Percentiles rank a stretch among this genome's conserved stretches.
Evolutionary conservation across 192 early-diverging fungal genomes (phyloP).

Genomic region (Umbelopsis isabellina): DNA sequence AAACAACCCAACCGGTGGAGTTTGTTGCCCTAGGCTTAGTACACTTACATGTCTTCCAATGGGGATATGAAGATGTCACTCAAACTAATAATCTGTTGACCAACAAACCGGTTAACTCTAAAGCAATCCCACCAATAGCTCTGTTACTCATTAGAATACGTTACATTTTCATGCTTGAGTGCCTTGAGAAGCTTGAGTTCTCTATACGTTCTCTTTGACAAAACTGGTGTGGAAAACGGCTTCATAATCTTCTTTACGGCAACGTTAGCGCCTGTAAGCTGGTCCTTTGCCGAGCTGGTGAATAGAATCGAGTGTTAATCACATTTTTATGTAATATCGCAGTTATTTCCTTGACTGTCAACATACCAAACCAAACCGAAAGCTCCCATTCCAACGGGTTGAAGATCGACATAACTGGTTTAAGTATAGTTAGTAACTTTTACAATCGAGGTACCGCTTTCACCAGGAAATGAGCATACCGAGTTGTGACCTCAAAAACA

Average conservation of each 20-base stretch:
- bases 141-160: neutral
- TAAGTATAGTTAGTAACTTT: neutral
- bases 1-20: neutral
- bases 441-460: neutral
- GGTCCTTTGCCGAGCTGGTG: constrained; percentile 85
- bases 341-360: neutral
- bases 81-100: constrained; percentile 78
- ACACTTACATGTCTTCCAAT: constrained; percentile 83
- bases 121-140: neutral
- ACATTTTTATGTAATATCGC: neutral
- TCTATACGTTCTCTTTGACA: constrained; percentile 94
- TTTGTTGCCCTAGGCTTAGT: neutral
- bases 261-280: constrained; percentile 78
- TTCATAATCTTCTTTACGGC: constrained; percentile 98
- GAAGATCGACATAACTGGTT: constrained; percentile 84
- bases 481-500: constrained; percentile 81
- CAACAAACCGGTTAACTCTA: neutral
- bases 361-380: constrained; percentile 96
- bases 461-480: constrained; percentile 36
- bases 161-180: constrained; percentile 92
- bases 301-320: neutral
- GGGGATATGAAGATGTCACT: constrained; percentile 94
- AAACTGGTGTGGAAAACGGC: constrained; percentile 88
- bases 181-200: constrained; percentile 94
- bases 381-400: constrained; percentile 96